Conservation (phyloP, 768 basidiomycete genomes). For the Inosperma sp. region DNA sequence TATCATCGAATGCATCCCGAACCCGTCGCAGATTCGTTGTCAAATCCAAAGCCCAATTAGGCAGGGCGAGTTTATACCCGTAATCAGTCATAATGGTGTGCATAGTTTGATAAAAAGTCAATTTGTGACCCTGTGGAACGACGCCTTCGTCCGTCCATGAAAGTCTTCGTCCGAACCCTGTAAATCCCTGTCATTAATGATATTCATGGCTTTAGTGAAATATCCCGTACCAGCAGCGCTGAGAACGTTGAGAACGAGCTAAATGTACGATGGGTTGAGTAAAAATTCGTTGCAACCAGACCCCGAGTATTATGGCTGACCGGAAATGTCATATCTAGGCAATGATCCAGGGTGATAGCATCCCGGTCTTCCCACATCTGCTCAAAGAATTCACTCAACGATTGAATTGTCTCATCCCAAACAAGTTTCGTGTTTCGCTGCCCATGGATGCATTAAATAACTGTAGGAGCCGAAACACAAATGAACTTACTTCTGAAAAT, state of each 20-base stretch:
- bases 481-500: slow-evolving; percentile 14
- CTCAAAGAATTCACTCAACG: slow-evolving; percentile 37
- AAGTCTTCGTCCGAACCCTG: slow-evolving; percentile 44
- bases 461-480: neutral
- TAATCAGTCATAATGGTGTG: slow-evolving; percentile 33
- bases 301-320: slow-evolving; percentile 27
- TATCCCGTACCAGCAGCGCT: slow-evolving; percentile 37
- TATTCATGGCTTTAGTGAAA: neutral
- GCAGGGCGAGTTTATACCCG: slow-evolving; percentile 29
- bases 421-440: slow-evolving; percentile 44
- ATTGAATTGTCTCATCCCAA: slow-evolving; percentile 41
- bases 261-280: neutral
- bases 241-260: slow-evolving; percentile 48
- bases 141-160: slow-evolving; percentile 38
- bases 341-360: slow-evolving; percentile 38
- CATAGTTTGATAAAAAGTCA: slow-evolving; percentile 43
- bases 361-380: slow-evolving; percentile 42
- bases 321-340: slow-evolving; percentile 45
- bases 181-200: neutral
- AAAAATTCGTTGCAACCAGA: neutral
- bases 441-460: neutral
- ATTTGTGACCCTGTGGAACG: slow-evolving; percentile 36
- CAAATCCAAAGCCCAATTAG: slow-evolving; percentile 32
- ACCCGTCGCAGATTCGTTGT: slow-evolving; percentile 30
- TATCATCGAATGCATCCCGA: slow-evolving; percentile 38